These are phyloP conservation scores for Calonectria honghensis DNA, from an alignment of 2,329 filamentous ascomycete genomes.

Conservation along the genomic window DNA sequence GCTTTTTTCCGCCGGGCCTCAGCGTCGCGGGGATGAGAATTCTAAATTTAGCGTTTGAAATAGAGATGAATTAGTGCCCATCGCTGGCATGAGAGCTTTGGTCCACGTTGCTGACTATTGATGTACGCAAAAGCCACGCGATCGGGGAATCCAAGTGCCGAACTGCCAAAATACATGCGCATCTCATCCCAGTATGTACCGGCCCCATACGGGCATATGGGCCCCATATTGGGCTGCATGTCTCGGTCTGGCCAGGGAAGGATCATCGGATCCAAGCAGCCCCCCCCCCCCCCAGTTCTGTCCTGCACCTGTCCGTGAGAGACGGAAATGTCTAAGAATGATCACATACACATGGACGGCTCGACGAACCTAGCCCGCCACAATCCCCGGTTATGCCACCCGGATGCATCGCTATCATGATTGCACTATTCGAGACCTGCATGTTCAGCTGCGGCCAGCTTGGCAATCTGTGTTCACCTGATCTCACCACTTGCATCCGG, in stretches of 20 bases:
- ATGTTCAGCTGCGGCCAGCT: constrained; percentile 1
- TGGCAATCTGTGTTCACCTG: background rate
- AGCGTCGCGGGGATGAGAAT: background rate
- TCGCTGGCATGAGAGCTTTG: background rate
- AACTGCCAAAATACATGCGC: background rate
- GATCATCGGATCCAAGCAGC: constrained; percentile 2
- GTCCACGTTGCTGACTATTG: background rate
- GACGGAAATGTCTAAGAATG: constrained; percentile 8
- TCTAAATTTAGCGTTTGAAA: constrained; percentile 23
- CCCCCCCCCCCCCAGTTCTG: background rate
- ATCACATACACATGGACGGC: background rate
- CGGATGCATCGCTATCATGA: background rate
- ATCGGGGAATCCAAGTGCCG: background rate
- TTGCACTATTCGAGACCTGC: constrained; percentile 6
- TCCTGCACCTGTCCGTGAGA: background rate
- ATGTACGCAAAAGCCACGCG: background rate
- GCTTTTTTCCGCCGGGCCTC: background rate
- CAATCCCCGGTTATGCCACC: background rate
- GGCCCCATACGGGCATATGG: background rate
- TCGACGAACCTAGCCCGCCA: background rate
- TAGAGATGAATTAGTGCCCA: constrained; percentile 1
- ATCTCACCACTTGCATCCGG: background rate
- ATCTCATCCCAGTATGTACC: background rate
- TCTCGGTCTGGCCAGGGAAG: background rate
- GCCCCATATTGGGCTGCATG: background rate